phyloP scores from a whole-genome alignment of 2,329 filamentous ascomycete species.

The Colletotrichum brevisporum region DNA sequence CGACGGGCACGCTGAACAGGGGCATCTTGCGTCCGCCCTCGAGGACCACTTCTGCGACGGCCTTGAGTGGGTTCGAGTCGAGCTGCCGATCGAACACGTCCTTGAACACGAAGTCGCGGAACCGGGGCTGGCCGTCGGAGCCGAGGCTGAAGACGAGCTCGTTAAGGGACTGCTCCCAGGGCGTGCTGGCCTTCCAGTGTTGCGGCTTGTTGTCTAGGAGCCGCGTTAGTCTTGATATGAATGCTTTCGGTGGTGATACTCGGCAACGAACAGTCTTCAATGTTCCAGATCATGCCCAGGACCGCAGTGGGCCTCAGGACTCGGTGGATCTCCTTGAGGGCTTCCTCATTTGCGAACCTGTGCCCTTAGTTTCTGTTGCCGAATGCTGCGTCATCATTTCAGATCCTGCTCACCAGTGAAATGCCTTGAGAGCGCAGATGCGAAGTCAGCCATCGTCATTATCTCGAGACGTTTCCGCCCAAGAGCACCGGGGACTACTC shows the following conservation, averaged over 20 bases:
- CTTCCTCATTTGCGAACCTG: conserved; percentile 77
- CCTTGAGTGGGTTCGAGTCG: conserved; percentile 65
- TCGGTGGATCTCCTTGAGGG: conserved; percentile 76
- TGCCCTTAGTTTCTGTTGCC: neutral
- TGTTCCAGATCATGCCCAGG: conserved; percentile 81
- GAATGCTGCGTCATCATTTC: neutral
- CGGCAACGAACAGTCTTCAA: conserved; percentile 72
- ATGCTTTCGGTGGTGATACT: neutral
- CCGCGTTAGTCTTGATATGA: conserved; percentile 36
- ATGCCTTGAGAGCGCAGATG: conserved; percentile 53
- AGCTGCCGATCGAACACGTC: conserved; percentile 74
- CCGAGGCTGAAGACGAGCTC: conserved; percentile 68
- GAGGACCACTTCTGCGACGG: conserved; percentile 58
- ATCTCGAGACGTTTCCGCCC: neutral
- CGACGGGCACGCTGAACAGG: conserved; percentile 73
- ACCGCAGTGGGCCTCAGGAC: conserved; percentile 72
- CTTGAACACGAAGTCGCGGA: conserved; percentile 75
- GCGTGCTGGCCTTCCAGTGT: conserved; percentile 66
- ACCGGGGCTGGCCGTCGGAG: conserved; percentile 72
- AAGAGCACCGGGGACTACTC: neutral
- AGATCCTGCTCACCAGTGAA: conserved; percentile 66
- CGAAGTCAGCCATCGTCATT: conserved; percentile 29
- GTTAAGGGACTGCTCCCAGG: conserved; percentile 75
- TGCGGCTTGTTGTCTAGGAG: conserved; percentile 73
- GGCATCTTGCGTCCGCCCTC: conserved; percentile 51